Evolutionary conservation across 495 filamentous ascomycete species (phyloP), one percentile per base, ranked within the genome.

Genomic region (Cercophora sp.): DNA sequence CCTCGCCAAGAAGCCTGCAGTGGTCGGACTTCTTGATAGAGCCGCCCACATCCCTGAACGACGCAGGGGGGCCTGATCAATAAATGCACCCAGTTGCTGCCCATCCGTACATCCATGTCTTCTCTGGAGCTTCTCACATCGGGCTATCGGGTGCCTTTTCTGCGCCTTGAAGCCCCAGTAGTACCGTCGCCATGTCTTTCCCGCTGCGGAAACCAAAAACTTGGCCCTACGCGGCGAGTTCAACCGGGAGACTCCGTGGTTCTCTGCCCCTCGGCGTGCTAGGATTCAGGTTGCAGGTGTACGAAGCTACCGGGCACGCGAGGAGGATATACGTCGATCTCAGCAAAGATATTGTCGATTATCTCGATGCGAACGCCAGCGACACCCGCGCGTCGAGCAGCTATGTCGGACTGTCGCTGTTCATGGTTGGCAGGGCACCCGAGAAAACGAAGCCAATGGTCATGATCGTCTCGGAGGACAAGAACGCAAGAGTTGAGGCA

Each of bases 391-490:
- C 19, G 1, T n/a, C n/a, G n/a, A n/a, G n/a, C n/a, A 42, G 25
- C 25, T 35, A 44, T 11, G 29, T 56, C 8, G 16, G 22, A 16
- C n/a, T 45, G 37, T 56, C 54, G 1, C 54, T 56, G 4, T 56
- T 45, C 47, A 56, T 56, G 54, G 19, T 56, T n/a, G 54, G 54
- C 22, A 46, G 18, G 31, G 51, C 54, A 11, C 13, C 19, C 13
- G 27, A 22, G 2, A 15, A 26, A 18, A 47, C 48, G 4, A 51
- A 51, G 40, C 54, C 54, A 1, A 18, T 41, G 2, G 32, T 56
- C 47, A 56, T 56, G 54, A 23, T 56, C 20, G 47, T 51, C 9
- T 56, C 54, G 3, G 47, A 46, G 3, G 47, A 51, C 29, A 44
- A 45, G 22, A 1, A 23, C 15, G 40, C 26, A 1, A 8, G 54